Evolutionary conservation across 768 basidiomycete genomes (phyloP).

Genomic region (Lyophyllum shimeji): DNA sequence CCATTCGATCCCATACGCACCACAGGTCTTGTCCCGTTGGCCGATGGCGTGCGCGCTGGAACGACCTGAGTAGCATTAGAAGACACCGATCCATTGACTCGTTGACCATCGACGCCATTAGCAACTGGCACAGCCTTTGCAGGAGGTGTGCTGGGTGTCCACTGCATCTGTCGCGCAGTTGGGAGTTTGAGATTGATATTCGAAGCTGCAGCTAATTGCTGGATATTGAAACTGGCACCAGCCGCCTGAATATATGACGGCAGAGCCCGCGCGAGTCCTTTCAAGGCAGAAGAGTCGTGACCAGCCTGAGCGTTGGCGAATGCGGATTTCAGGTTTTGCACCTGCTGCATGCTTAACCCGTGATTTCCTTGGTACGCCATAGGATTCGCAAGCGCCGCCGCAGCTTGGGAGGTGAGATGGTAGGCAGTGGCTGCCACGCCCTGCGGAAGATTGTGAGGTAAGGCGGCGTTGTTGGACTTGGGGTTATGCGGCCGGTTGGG

Average conservation of each 20-base stretch:
- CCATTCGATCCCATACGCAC: slow-evolving; percentile 32
- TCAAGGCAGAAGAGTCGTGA: slow-evolving; percentile 27
- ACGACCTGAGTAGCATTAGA: slow-evolving; percentile 37
- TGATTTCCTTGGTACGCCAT: slow-evolving; percentile 27
- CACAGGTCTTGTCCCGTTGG: slow-evolving; percentile 52
- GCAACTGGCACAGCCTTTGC: slow-evolving; percentile 31
- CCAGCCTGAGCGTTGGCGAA: slow-evolving; percentile 40
- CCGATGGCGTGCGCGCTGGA: slow-evolving; percentile 50
- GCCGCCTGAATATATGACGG: neutral
- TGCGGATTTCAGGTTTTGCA: slow-evolving; percentile 58
- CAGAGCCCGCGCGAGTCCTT: neutral
- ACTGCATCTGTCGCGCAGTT: slow-evolving; percentile 38
- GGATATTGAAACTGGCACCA: slow-evolving; percentile 35
- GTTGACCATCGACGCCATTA: slow-evolving; percentile 31
- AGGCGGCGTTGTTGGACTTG: slow-evolving; percentile 16
- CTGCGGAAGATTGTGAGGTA: neutral
- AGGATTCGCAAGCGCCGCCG: slow-evolving; percentile 34
- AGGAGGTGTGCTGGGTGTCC: slow-evolving; percentile 28
- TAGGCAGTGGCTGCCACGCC: slow-evolving; percentile 19
- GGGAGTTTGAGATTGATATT: slow-evolving; percentile 45
- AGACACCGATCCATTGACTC: slow-evolving; percentile 27
- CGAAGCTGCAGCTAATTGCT: slow-evolving; percentile 26
- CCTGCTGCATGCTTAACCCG: slow-evolving; percentile 51
- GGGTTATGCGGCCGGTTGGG: slow-evolving; percentile 18
- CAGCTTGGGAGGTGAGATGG: slow-evolving; percentile 31